A percentile compares a stretch with the other conserved stretches of the same genome.
phyloP scores from a whole-genome alignment of 345 rosid species.

The Carallia pectinifolia region DNA sequence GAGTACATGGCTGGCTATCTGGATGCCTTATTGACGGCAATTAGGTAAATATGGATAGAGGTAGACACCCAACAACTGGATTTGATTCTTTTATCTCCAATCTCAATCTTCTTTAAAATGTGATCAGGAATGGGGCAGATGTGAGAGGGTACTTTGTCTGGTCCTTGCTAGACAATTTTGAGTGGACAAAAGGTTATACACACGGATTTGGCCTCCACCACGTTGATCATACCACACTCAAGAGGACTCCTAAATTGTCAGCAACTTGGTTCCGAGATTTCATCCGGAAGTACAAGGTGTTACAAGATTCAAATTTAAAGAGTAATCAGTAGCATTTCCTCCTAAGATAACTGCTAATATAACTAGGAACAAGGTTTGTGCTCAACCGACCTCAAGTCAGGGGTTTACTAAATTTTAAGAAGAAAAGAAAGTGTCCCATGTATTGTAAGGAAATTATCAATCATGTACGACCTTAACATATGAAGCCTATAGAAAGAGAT shows the following conservation, averaged over 20 bases:
- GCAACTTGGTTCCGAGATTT: slow-evolving; percentile 19
- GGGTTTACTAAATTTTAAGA: too few relatives aligned
- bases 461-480: too few relatives aligned
- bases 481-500: too few relatives aligned
- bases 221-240: slow-evolving; percentile 6
- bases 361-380: too few relatives aligned
- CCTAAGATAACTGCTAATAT: too few relatives aligned
- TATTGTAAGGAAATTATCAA: too few relatives aligned
- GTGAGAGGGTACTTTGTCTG: slow-evolving; percentile 13
- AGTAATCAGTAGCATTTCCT: background rate
- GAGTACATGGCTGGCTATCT: slow-evolving; percentile 24
- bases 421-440: too few relatives aligned
- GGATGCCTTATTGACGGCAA: slow-evolving; percentile 22
- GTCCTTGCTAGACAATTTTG: slow-evolving; percentile 18
- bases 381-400: too few relatives aligned
- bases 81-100: too few relatives aligned
- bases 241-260: slow-evolving; percentile 16
- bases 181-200: slow-evolving; percentile 14
- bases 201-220: slow-evolving; percentile 17
- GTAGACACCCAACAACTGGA: too few relatives aligned
- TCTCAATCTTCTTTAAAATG: background rate
- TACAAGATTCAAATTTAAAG: background rate
- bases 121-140: slow-evolving; percentile 16
- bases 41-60: slow-evolving; percentile 8
- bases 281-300: slow-evolving; percentile 5